Evolutionary conservation across 768 basidiomycete genomes (phyloP).

Genomic region (Suillus lakei): DNA sequence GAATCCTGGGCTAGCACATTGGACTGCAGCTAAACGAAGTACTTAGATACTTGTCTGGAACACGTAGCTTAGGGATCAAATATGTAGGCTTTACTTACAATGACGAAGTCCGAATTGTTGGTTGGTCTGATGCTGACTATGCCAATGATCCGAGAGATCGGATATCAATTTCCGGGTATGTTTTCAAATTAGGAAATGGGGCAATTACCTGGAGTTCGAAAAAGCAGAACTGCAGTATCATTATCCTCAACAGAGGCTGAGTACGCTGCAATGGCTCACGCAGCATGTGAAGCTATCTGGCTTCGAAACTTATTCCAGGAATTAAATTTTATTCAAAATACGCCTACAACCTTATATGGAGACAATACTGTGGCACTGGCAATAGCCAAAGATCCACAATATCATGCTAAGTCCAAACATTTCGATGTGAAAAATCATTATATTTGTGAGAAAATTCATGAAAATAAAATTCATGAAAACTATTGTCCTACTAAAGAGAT

Average conservation of each 20-base stretch:
- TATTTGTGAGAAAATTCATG: no score
- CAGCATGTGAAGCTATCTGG: no score
- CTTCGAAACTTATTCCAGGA: no score
- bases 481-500: no score
- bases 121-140: slow-evolving; percentile 32
- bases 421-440: slow-evolving; percentile 8
- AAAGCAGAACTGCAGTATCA: slow-evolving; percentile 38
- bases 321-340: slow-evolving; percentile 24
- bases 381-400: slow-evolving; percentile 21
- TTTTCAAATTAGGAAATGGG: slow-evolving; percentile 34
- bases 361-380: slow-evolving; percentile 34
- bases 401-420: slow-evolving; percentile 28
- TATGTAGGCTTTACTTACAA: no score
- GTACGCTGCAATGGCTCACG: slow-evolving; percentile 14
- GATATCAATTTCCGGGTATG: slow-evolving; percentile 25
- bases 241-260: slow-evolving; percentile 7
- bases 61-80: no score
- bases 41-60: no score
- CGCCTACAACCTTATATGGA: slow-evolving; percentile 21
- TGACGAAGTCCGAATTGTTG: slow-evolving; percentile 8
- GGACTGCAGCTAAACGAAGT: no score
- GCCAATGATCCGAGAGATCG: slow-evolving; percentile 29
- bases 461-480: no score
- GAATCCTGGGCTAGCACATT: no score
- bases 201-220: slow-evolving; percentile 33